Conservation (phyloP, 352 stramenopile genomes). For the Phytopythium litorale region DNA sequence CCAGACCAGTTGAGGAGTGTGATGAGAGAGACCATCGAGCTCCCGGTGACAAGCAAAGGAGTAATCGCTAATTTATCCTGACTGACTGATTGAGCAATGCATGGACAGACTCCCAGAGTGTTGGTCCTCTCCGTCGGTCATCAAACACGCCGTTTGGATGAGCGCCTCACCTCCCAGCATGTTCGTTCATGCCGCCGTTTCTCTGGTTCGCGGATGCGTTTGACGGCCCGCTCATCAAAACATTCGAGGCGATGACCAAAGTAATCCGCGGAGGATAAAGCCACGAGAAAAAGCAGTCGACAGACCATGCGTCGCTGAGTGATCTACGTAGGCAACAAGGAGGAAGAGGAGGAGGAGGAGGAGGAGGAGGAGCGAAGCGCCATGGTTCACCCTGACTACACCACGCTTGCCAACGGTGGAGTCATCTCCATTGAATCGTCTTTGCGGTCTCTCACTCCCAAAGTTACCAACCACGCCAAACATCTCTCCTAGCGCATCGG, state of each 20-base stretch:
- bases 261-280: not conserved
- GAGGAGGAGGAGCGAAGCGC: not conserved
- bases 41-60: too few species aligned
- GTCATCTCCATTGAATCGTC: not conserved
- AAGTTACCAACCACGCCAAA: too few species aligned
- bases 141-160: conserved; percentile 1
- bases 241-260: not conserved
- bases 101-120: not conserved
- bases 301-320: too few species aligned
- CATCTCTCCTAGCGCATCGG: too few species aligned
- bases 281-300: not conserved
- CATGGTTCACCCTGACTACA: not conserved
- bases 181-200: not conserved
- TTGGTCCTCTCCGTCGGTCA: not conserved
- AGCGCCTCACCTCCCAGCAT: not conserved
- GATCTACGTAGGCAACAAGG: too few species aligned
- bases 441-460: not conserved
- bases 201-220: not conserved
- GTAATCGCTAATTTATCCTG: not conserved
- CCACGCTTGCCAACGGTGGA: not conserved
- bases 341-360: too few species aligned
- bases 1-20: not conserved
- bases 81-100: not conserved
- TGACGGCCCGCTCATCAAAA: not conserved
- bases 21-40: not conserved